Evolutionary conservation across 805 yeast species (phyloP), one percentile per base, ranked within the genome.

Genomic region (Kluyveromyces lactis): DNA sequence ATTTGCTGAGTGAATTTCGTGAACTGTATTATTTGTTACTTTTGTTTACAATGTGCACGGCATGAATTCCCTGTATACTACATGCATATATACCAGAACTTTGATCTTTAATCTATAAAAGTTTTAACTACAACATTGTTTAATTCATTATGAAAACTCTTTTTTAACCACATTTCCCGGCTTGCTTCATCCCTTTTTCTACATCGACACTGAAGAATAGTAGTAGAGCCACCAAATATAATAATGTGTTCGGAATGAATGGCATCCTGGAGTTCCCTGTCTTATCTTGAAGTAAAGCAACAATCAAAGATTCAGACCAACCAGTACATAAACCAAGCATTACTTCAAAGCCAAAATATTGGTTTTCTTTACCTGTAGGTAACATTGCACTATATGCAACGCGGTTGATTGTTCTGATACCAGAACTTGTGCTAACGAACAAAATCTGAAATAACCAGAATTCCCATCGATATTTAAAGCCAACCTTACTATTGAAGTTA

Each of bases 291-390:
- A 67, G 63, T 1, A 55, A 39, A 3, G 70, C 71, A 45, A 60
- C 64, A 1, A 65, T 60, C 31, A 67, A 54, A 3, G 50, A 50
- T 7, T 69, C 69, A 21, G 63, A 60, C 70, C 72, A 67, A 2
- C 68, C 68, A 3, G 67, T 60, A 4, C 68, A 58, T 10, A 66
- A 56, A 1, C 70, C 70, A 11, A 67, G 51, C 56, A 66, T 58
- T 5, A 65, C 48, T 39, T 66, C 71, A 30, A 67, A 44, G 0
- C 72, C 72, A 46, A 67, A 66, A 36, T 55, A 66, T 44, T 67
- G 69, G 3, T 68, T 69, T 42, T 67, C 71, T 26, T 64, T 62
- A 0, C 70, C 69, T 37, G 53, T 58, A 1, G 72, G 72, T 12
- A 67, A 46, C 36, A 67, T 46, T 0, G 67, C 49, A 26, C 67